phyloP scores from a whole-genome alignment of 2,329 filamentous ascomycete species.

The Aspergillaceae sp. region DNA sequence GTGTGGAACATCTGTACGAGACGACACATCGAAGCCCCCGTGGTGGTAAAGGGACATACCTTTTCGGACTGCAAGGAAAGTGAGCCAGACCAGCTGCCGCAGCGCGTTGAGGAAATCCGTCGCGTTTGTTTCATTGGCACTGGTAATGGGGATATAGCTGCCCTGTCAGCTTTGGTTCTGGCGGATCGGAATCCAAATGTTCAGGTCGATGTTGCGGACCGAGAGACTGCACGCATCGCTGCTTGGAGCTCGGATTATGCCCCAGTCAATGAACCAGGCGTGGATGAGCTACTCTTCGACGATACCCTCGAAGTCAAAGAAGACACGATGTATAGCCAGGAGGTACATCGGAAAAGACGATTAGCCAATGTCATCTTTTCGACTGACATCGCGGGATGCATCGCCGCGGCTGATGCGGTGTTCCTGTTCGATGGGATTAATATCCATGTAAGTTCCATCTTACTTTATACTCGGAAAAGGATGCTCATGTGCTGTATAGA shows the following conservation, averaged over 20 bases:
- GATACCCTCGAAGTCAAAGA: not conserved
- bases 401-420: conserved; percentile 12
- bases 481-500: not conserved
- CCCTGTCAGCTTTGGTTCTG: conserved; percentile 16
- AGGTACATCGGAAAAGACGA: not conserved
- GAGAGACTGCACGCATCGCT: conserved; percentile 13
- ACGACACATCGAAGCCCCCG: conserved; percentile 5
- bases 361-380: conserved; percentile 14
- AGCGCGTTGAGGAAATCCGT: conserved; percentile 9
- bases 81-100: not conserved
- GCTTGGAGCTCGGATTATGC: conserved; percentile 20
- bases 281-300: conserved; percentile 16
- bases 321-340: not conserved
- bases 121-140: conserved; percentile 18
- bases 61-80: conserved; percentile 10
- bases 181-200: conserved; percentile 19
- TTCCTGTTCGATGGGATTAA: conserved; percentile 10
- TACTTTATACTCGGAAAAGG: not conserved
- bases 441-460: not conserved
- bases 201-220: conserved; percentile 19
- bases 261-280: conserved; percentile 19
- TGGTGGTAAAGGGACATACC: conserved; percentile 13
- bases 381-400: conserved; percentile 9
- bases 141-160: conserved; percentile 18
- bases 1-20: not conserved